phyloP scores from a whole-genome alignment of 2,329 filamentous ascomycete species.

The Claviceps pusilla region DNA sequence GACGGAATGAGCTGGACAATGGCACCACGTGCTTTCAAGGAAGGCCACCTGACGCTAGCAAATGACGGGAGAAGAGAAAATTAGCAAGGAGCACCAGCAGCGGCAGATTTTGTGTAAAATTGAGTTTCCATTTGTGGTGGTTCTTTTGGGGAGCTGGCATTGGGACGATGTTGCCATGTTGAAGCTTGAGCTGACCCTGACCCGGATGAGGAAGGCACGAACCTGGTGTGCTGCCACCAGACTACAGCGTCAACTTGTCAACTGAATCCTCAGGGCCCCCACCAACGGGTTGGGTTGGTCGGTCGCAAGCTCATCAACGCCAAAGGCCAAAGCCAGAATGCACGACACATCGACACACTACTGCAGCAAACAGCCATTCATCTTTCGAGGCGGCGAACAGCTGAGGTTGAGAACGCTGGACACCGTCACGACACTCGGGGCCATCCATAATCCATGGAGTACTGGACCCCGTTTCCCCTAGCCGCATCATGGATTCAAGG shows the following conservation, averaged over 20 bases:
- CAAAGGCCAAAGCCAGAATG: background rate
- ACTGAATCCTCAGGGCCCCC: background rate
- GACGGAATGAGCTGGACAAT: background rate
- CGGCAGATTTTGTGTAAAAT: background rate
- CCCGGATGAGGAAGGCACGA: background rate
- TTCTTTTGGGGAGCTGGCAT: background rate
- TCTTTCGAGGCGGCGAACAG: background rate
- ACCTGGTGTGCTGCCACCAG: background rate
- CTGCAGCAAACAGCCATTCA: background rate
- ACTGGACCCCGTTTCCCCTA: background rate
- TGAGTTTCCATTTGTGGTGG: background rate
- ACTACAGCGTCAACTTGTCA: background rate
- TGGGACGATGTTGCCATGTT: background rate
- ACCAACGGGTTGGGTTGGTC: background rate
- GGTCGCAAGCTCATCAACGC: background rate
- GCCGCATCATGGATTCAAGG: background rate
- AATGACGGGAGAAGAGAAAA: background rate
- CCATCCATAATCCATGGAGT: background rate
- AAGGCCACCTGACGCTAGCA: background rate
- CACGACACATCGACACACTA: background rate
- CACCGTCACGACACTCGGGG: background rate
- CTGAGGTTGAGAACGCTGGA: background rate
- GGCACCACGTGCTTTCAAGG: background rate
- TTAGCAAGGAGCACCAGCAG: background rate
- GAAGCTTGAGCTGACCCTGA: background rate